phyloP scores from a whole-genome alignment of 768 basidiomycete genomes.

The Candolleomyces aberdarensis region DNA sequence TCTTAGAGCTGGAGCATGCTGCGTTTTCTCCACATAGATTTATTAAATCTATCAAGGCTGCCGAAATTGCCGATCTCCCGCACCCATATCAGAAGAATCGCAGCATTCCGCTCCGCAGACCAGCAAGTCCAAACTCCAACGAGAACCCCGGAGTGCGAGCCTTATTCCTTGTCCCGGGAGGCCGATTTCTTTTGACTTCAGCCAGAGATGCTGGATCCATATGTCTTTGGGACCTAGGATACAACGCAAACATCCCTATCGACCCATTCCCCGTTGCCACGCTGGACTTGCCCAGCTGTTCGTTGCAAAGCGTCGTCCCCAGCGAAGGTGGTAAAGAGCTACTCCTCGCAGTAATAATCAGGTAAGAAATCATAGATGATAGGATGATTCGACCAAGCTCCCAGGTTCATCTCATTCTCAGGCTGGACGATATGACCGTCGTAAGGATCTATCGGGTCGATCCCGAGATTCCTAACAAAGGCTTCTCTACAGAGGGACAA shows the following conservation, averaged over 20 bases:
- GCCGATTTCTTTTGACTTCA: background rate
- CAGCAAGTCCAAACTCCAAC: background rate
- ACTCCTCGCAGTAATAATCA: background rate
- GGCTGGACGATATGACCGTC: too few species aligned
- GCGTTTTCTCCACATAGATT: background rate
- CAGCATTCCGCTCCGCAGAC: background rate
- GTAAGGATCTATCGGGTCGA: too few species aligned
- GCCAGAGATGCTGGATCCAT: background rate
- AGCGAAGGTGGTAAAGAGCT: background rate
- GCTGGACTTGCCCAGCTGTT: too few species aligned
- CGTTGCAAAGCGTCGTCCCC: background rate
- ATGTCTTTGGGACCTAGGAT: background rate
- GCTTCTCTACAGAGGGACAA: background rate
- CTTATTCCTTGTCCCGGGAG: background rate
- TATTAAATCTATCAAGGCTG: background rate
- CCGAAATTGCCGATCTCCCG: background rate
- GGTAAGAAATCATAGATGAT: too few species aligned
- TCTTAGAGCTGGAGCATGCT: conserved; percentile 5
- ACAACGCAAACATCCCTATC: background rate
- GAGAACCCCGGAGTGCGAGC: background rate
- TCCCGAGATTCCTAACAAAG: too few species aligned
- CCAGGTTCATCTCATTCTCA: too few species aligned
- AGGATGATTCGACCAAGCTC: too few species aligned
- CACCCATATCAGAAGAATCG: background rate
- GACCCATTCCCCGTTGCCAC: background rate